Percentiles rank a stretch among this genome's conserved stretches.
These are phyloP conservation scores for Neoscytalidium dimidiatum DNA, from an alignment of 2,329 filamentous ascomycete species.

Conservation along the genomic window DNA sequence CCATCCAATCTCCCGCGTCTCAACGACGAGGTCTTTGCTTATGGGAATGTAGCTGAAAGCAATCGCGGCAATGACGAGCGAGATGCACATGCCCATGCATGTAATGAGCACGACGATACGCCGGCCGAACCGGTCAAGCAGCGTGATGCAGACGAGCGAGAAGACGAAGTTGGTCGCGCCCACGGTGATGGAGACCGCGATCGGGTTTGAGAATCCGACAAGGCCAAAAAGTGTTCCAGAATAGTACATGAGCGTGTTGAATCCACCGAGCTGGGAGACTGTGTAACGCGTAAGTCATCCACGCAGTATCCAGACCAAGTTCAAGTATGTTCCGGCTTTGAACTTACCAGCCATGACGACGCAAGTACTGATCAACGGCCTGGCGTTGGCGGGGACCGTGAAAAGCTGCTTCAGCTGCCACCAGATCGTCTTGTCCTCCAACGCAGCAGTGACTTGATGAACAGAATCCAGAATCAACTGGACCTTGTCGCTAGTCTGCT, in stretches of 20 bases:
- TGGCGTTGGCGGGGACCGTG: constrained; percentile 39
- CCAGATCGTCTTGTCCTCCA: constrained; percentile 36
- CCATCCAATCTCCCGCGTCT: constrained; percentile 32
- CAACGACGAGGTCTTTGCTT: constrained; percentile 34
- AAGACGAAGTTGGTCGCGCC: constrained; percentile 83
- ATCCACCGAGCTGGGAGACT: constrained; percentile 47
- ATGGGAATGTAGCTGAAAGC: constrained; percentile 52
- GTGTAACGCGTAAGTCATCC: constrained; percentile 58
- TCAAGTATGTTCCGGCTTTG: too few relatives aligned
- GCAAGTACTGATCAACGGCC: constrained; percentile 42
- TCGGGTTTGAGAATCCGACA: constrained; percentile 76
- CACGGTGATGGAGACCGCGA: constrained; percentile 76
- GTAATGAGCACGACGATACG: constrained; percentile 63
- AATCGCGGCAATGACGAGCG: constrained; percentile 70
- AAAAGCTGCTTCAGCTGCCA: constrained; percentile 30
- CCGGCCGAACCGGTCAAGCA: constrained; percentile 79
- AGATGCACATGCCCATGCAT: constrained; percentile 65
- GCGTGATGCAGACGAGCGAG: constrained; percentile 70
- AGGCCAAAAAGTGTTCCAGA: constrained; percentile 48
- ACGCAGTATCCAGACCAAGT: constrained; percentile 47
- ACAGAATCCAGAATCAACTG: constrained; percentile 27
- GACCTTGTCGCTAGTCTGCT: constrained; percentile 25
- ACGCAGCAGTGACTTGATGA: constrained; percentile 36
- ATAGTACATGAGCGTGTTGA: constrained; percentile 87
- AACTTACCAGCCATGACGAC: constrained; percentile 41